Conservation (phyloP, 2,329 filamentous ascomycete species). For the Stagonosporopsis rhizophila region DNA sequence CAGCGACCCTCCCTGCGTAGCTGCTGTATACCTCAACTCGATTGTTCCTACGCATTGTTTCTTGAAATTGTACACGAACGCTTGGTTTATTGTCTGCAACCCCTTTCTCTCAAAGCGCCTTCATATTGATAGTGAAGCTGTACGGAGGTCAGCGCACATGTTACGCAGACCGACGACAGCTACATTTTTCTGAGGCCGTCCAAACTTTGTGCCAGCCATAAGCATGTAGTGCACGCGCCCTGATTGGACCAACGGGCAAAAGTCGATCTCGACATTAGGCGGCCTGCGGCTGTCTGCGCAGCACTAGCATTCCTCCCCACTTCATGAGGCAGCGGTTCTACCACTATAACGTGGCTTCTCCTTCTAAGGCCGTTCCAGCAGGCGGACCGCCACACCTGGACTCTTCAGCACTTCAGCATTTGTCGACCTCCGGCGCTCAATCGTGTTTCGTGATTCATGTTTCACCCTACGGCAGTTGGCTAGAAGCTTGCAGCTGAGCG, state of each 20-base stretch:
- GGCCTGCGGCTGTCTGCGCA: neutral
- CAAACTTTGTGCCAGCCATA: neutral
- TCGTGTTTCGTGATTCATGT: neutral
- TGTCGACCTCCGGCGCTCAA: neutral
- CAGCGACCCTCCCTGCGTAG: neutral
- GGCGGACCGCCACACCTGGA: constrained; percentile 7
- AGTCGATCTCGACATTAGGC: neutral
- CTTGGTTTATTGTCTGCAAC: neutral
- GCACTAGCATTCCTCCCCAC: neutral
- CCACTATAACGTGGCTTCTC: constrained; percentile 1
- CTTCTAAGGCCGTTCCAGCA: constrained; percentile 1
- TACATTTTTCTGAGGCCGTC: neutral
- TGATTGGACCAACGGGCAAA: neutral
- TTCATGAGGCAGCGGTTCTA: constrained; percentile 7
- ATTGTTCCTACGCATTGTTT: neutral
- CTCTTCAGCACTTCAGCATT: neutral
- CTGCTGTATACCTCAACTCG: neutral
- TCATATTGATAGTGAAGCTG: neutral
- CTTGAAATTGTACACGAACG: neutral
- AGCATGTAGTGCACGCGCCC: neutral
- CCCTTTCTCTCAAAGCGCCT: neutral
- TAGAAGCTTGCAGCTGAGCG: neutral
- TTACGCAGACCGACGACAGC: neutral
- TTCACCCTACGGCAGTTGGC: constrained; percentile 5
- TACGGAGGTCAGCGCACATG: neutral